Evolutionary conservation across 73 alveolate genomes (phyloP).

Genomic region (Tetrahymena borealis): DNA sequence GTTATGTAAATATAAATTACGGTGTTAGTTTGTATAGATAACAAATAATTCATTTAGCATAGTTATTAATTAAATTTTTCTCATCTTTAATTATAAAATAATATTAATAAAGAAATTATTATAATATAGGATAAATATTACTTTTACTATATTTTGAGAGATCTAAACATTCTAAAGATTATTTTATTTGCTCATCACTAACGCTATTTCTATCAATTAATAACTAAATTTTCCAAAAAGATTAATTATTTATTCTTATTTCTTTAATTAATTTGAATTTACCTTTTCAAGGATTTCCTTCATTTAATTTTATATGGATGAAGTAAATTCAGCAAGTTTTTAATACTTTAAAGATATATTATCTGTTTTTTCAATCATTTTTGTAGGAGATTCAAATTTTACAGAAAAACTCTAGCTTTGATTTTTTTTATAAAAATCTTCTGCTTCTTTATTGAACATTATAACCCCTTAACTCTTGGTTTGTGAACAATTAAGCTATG

Average conservation of each 20-base stretch:
- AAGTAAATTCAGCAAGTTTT: not conserved
- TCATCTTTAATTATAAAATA: no score
- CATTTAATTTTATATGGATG: not conserved
- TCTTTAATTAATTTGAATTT: not conserved
- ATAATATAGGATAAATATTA: no score
- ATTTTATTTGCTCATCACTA: not conserved
- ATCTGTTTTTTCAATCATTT: not conserved
- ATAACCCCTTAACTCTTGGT: not conserved
- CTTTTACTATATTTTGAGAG: not conserved
- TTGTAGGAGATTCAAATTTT: not conserved
- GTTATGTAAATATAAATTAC: no score
- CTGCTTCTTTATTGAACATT: not conserved
- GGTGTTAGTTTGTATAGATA: no score
- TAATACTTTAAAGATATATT: not conserved
- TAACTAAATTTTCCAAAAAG: not conserved
- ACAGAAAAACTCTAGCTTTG: not conserved
- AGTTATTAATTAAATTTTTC: no score
- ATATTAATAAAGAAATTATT: no score
- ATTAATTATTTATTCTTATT: not conserved
- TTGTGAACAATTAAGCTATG: not conserved
- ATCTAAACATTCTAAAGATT: not conserved
- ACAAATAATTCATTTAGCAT: no score
- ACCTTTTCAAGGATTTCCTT: not conserved
- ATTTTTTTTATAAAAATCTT: not conserved
- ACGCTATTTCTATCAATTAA: not conserved